These are phyloP conservation scores for Russula vinacea DNA, from an alignment of 768 basidiomycete species.

Conservation along the genomic window DNA sequence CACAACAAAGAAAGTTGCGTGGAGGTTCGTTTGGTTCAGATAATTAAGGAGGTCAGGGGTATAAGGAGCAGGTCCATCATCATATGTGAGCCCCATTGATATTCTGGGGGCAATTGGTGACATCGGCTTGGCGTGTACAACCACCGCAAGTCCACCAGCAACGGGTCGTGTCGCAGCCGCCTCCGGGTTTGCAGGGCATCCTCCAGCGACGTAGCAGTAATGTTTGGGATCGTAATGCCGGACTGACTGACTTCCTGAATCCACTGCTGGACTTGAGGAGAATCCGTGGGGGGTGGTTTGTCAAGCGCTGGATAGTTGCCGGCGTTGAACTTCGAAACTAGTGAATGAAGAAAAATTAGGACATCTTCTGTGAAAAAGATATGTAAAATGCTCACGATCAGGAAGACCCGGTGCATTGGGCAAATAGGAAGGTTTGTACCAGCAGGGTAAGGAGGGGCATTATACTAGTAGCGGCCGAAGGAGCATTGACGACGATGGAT, in stretches of 20 bases:
- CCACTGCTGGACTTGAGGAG: constrained; percentile 66
- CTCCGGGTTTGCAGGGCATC: constrained; percentile 54
- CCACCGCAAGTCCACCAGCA: constrained; percentile 86
- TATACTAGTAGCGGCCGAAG: constrained; percentile 44
- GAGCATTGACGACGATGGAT: constrained; percentile 45
- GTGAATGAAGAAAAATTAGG: not conserved
- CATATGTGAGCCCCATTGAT: constrained; percentile 61
- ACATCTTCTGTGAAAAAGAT: not conserved
- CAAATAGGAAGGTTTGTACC: constrained; percentile 46
- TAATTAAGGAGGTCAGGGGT: constrained; percentile 73
- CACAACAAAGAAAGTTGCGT: constrained; percentile 84
- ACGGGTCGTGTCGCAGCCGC: constrained; percentile 50
- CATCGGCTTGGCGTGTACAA: constrained; percentile 63
- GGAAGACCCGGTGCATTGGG: constrained; percentile 38
- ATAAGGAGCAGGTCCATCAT: constrained; percentile 79
- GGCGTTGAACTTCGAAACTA: constrained; percentile 15
- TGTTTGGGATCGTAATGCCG: constrained; percentile 56
- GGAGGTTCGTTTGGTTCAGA: constrained; percentile 59
- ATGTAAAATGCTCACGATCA: constrained; percentile 31
- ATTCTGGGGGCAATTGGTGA: constrained; percentile 72
- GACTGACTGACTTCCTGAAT: constrained; percentile 56
- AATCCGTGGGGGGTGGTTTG: constrained; percentile 54
- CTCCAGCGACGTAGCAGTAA: constrained; percentile 43
- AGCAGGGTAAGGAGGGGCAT: constrained; percentile 47
- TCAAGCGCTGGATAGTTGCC: constrained; percentile 66